Conservation (phyloP, 1,139 yeast genomes). For the Yamadazyma atmosphaerica region DNA sequence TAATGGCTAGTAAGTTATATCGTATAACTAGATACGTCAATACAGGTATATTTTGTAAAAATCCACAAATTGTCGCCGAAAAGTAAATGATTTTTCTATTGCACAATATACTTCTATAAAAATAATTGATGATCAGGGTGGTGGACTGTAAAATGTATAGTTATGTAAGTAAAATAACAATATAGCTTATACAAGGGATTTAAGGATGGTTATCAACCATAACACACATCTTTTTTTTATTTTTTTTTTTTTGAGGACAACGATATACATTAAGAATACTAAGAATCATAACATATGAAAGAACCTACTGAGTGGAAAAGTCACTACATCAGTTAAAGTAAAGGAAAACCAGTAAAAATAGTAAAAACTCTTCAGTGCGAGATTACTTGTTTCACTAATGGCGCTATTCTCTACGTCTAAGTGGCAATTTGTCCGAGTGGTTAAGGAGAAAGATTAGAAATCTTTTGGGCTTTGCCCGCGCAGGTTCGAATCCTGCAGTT, state of each 20-base stretch:
- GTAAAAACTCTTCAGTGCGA: background rate
- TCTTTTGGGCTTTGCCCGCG: conserved; percentile 70
- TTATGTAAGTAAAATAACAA: too few relatives aligned
- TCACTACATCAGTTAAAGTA: background rate
- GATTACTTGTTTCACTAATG: background rate
- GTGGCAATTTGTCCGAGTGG: conserved; percentile 54
- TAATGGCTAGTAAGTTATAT: too few relatives aligned
- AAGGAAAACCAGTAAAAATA: background rate
- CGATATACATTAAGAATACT: background rate
- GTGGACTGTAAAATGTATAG: too few relatives aligned
- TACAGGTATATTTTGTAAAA: too few relatives aligned
- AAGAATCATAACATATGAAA: background rate
- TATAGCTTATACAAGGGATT: too few relatives aligned
- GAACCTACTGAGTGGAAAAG: background rate
- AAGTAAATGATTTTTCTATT: too few relatives aligned
- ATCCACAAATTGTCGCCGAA: too few relatives aligned
- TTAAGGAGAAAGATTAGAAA: conserved; percentile 54
- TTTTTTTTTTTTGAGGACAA: background rate
- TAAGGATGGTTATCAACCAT: too few relatives aligned
- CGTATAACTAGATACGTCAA: too few relatives aligned
- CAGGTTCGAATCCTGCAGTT: conserved; percentile 91
- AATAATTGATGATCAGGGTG: too few relatives aligned
- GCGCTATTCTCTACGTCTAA: background rate
- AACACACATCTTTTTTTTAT: too few relatives aligned
- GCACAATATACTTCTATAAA: too few relatives aligned